Conservation (phyloP, 1,139 yeast species). For the Arxiozyma bovina region DNA sequence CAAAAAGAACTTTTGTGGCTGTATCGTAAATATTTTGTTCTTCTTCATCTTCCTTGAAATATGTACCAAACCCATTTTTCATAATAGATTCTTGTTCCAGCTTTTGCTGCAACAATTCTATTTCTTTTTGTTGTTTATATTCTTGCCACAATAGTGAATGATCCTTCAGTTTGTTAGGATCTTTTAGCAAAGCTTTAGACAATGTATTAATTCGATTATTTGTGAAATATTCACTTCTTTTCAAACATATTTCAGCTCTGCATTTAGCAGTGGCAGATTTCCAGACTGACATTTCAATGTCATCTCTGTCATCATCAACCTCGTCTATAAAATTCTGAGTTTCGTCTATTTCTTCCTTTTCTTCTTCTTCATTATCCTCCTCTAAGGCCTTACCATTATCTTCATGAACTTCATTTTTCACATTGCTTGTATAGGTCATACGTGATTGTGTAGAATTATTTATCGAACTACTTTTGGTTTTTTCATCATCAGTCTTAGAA, state of each 20-base stretch:
- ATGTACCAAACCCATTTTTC: conserved; percentile 30
- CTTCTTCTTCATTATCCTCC: conserved; percentile 10
- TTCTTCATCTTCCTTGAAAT: conserved; percentile 23
- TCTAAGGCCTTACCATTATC: neutral
- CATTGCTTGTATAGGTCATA: neutral
- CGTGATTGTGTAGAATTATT: neutral
- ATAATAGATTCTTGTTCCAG: conserved; percentile 27
- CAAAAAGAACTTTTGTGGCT: conserved; percentile 8
- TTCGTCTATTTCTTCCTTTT: conserved; percentile 24
- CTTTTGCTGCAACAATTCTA: conserved; percentile 22
- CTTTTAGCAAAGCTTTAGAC: conserved; percentile 59
- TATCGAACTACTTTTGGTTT: neutral
- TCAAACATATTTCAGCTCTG: conserved; percentile 64
- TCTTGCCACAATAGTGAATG: conserved; percentile 27
- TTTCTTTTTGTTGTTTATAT: conserved; percentile 26
- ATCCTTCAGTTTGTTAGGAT: conserved; percentile 48
- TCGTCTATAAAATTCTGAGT: conserved; percentile 33
- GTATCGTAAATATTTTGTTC: conserved; percentile 2
- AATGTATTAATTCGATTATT: conserved; percentile 48
- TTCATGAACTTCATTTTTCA: neutral
- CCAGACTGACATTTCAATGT: conserved; percentile 73
- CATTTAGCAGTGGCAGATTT: conserved; percentile 69
- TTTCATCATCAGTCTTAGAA: neutral
- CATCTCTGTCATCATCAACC: conserved; percentile 49
- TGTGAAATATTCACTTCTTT: conserved; percentile 59